Percentiles rank a stretch among this genome's conserved stretches.
These are phyloP conservation scores for Areca catechu DNA, from an alignment of 176 grass and related monocot genomes.

Conservation along the genomic window DNA sequence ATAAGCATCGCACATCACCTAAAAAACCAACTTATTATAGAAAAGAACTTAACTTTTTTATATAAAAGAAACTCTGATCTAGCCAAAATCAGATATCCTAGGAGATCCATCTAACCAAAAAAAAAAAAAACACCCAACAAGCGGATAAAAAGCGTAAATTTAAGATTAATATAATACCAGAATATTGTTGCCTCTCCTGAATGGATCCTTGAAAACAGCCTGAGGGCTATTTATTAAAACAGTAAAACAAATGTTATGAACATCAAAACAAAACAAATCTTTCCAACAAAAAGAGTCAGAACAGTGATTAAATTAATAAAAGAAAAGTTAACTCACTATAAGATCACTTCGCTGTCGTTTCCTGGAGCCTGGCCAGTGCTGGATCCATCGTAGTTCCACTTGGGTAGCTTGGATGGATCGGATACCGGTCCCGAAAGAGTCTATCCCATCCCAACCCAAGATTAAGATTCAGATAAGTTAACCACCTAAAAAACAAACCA, in stretches of 20 bases:
- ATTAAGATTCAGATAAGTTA: background rate
- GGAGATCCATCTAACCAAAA: background rate
- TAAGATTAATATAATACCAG: background rate
- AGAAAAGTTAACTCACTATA: conserved; percentile 3
- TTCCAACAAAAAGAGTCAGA: background rate
- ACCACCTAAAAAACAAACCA: no score
- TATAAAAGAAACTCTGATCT: background rate
- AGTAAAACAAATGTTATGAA: background rate
- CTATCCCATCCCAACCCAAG: background rate
- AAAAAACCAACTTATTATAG: background rate
- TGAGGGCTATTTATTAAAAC: background rate
- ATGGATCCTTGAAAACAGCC: conserved; percentile 19
- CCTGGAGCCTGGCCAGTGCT: conserved; percentile 17
- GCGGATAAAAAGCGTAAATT: background rate
- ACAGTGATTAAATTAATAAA: background rate
- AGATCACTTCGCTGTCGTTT: conserved; percentile 15
- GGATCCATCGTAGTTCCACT: conserved; percentile 23
- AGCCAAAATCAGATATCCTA: no score
- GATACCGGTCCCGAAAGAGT: conserved; percentile 5
- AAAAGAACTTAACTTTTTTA: background rate
- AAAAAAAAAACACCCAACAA: background rate
- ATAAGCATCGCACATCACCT: conserved; percentile 17
- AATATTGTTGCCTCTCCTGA: conserved; percentile 14
- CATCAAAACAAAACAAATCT: no score
- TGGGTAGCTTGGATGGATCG: conserved; percentile 6